Evolutionary conservation across 345 rosid genomes (phyloP).

Genomic region (Jatropha curcas): DNA sequence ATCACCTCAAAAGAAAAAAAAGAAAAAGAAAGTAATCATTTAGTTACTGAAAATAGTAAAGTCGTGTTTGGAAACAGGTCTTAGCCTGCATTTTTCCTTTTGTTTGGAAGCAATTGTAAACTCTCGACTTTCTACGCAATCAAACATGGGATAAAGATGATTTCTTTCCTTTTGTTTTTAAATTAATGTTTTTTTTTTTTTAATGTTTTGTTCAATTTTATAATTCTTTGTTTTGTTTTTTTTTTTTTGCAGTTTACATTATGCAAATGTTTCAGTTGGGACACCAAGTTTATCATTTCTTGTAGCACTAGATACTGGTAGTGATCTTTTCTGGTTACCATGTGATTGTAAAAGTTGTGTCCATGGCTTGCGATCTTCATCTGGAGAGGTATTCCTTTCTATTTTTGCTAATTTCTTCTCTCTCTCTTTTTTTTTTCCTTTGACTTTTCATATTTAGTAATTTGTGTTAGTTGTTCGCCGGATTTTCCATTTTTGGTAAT

Average conservation of each 20-base stretch:
- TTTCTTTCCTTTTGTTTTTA: no score
- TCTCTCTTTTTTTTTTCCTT: not conserved
- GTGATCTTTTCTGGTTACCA: constrained; percentile 94
- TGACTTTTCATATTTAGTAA: no score
- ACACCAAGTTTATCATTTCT: constrained; percentile 65
- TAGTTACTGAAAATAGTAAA: not conserved
- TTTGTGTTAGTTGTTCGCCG: no score
- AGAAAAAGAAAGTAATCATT: not conserved
- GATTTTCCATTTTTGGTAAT: not conserved
- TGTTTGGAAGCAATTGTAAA: not conserved
- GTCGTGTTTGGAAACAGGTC: not conserved
- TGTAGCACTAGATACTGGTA: constrained; percentile 94
- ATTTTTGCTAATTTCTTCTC: not conserved
- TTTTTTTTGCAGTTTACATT: constrained; percentile 66
- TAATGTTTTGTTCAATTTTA: no score
- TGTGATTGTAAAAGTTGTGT: constrained; percentile 76
- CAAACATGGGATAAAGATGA: not conserved
- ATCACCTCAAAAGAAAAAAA: not conserved
- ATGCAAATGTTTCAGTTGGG: constrained; percentile 80
- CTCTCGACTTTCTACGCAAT: not conserved
- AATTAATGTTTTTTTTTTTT: not conserved
- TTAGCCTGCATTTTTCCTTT: not conserved
- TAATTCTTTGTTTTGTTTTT: no score
- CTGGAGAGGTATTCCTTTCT: constrained; percentile 43
- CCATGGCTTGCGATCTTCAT: constrained; percentile 31